Conservation (phyloP, 2,329 filamentous ascomycete species). For the Calonectria henricotiae region DNA sequence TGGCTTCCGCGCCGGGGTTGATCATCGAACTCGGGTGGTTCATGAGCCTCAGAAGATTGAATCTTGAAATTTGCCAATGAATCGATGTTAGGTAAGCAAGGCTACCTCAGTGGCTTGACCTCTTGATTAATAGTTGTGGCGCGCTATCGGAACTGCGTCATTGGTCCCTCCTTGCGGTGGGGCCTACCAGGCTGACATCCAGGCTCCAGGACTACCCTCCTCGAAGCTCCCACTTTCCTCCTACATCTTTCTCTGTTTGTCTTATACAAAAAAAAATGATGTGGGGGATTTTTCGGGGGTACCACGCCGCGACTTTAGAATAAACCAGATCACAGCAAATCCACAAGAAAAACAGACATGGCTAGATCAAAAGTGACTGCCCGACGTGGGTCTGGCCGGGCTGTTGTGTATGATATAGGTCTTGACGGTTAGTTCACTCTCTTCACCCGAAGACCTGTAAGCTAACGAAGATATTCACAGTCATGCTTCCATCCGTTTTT, state of each 20-base stretch:
- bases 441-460: not conserved
- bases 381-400: slow-evolving; percentile 4
- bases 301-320: not conserved
- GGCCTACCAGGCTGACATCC: slow-evolving; percentile 48
- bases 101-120: slow-evolving; percentile 42
- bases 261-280: slow-evolving; percentile 17
- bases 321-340: slow-evolving; percentile 1
- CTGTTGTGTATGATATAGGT: slow-evolving; percentile 40
- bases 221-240: slow-evolving; percentile 42
- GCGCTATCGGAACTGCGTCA: slow-evolving; percentile 25
- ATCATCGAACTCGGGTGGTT: slow-evolving; percentile 43
- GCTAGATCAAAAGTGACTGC: slow-evolving; percentile 29
- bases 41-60: slow-evolving; percentile 40
- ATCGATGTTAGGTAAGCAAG: slow-evolving; percentile 56
- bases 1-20: slow-evolving; percentile 42
- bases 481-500: slow-evolving; percentile 49
- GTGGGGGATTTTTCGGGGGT: not conserved
- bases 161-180: slow-evolving; percentile 43
- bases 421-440: slow-evolving; percentile 49
- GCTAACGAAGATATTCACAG: slow-evolving; percentile 40
- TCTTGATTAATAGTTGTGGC: slow-evolving; percentile 36
- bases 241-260: slow-evolving; percentile 35
- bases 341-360: slow-evolving; percentile 37
- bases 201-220: slow-evolving; percentile 39
- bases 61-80: slow-evolving; percentile 54